Evolutionary conservation across 2,329 filamentous ascomycete species (phyloP).

Genomic region (Cryphonectria naterciae): DNA sequence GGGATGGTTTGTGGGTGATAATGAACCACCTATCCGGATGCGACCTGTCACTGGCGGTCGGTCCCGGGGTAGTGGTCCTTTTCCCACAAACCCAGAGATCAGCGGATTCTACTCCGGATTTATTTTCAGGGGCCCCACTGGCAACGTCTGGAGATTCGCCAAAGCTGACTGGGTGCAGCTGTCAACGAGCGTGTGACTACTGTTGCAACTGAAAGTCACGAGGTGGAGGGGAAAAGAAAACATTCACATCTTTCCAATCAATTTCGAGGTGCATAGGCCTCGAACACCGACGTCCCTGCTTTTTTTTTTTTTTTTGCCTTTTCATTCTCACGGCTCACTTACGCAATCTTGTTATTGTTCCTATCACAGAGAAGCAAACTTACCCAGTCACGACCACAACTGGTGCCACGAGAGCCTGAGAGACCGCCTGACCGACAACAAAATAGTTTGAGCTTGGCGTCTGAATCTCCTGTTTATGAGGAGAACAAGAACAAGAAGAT

Average conservation of each 20-base stretch:
- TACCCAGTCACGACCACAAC: neutral
- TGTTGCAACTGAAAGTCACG: neutral
- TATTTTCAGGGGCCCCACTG: neutral
- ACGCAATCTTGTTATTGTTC: neutral
- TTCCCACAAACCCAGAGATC: neutral
- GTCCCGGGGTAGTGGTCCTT: constrained; percentile 1
- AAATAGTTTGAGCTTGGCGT: neutral
- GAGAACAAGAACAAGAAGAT: neutral
- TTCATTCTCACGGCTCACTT: neutral
- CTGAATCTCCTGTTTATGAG: neutral
- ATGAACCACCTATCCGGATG: constrained; percentile 3
- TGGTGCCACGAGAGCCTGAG: neutral
- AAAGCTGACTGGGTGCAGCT: neutral
- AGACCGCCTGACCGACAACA: neutral
- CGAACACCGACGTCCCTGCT: neutral
- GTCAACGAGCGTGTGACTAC: neutral
- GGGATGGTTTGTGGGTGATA: neutral
- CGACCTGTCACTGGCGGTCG: constrained; percentile 4
- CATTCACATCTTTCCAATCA: neutral
- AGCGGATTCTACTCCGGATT: neutral
- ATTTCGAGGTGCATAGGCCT: neutral
- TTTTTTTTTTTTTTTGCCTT: neutral
- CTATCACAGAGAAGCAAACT: neutral
- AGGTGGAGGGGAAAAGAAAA: neutral
- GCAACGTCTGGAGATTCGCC: neutral